Percentiles rank a stretch among this genome's conserved stretches.
These are phyloP conservation scores for Cucurbita maxima DNA, from an alignment of 306 rosid genomes.

Conservation along the genomic window DNA sequence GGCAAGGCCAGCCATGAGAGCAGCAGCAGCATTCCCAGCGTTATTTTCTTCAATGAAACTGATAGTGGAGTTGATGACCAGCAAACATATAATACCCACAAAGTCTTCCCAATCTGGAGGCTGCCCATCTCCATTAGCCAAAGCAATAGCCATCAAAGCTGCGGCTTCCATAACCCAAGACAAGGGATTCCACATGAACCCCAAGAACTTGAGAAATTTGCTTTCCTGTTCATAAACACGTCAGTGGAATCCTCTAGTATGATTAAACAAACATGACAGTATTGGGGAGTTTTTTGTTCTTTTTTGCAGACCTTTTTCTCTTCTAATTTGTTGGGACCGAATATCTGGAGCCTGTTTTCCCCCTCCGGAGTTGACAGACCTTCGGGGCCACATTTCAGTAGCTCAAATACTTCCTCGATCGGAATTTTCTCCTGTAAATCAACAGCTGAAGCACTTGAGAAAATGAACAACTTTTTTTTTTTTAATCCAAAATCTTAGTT, in stretches of 20 bases:
- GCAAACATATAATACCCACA: constrained; percentile 64
- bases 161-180: constrained; percentile 99
- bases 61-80: constrained; percentile 80
- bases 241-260: background rate
- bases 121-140: constrained; percentile 78
- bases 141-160: constrained; percentile 87
- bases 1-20: constrained; percentile 98
- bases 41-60: constrained; percentile 96
- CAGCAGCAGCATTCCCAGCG: constrained; percentile 98
- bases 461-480: no score
- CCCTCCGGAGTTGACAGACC: constrained; percentile 68
- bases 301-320: constrained; percentile 59
- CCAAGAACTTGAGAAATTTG: constrained; percentile 82
- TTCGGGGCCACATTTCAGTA: constrained; percentile 70
- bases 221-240: constrained; percentile 51
- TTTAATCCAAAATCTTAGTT: no score
- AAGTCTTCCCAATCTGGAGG: constrained; percentile 99
- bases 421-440: constrained; percentile 69
- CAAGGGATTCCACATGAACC: constrained; percentile 98
- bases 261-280: background rate
- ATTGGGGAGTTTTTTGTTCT: background rate
- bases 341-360: constrained; percentile 59
- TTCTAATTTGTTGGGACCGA: constrained; percentile 94
- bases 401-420: constrained; percentile 75
- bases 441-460: no score